A percentile compares a stretch with the other conserved stretches of the same genome.
Evolutionary conservation across 2,329 filamentous ascomycete species (phyloP).

Genomic region (Gnomoniopsis sp.): DNA sequence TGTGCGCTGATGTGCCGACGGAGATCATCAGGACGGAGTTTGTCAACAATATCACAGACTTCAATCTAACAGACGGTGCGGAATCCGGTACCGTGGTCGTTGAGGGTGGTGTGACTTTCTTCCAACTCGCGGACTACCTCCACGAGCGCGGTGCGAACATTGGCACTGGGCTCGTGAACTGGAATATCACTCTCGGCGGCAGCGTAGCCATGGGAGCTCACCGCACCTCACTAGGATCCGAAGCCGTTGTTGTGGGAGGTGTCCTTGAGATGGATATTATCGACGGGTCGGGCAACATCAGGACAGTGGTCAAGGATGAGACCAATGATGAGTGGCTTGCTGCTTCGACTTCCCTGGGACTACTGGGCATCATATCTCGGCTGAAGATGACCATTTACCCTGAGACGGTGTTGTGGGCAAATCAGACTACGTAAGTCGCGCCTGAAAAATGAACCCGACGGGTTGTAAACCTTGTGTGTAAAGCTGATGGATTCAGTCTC

Average conservation of each 20-base stretch:
- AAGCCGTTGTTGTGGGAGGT: constrained; percentile 47
- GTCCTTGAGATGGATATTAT: constrained; percentile 46
- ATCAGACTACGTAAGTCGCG: constrained; percentile 42
- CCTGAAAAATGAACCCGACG: neutral
- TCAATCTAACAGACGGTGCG: constrained; percentile 34
- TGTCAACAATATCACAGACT: constrained; percentile 62
- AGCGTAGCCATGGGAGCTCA: constrained; percentile 52
- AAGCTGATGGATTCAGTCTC: constrained; percentile 27
- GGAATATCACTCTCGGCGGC: constrained; percentile 50
- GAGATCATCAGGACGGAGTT: constrained; percentile 44
- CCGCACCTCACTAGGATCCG: constrained; percentile 43
- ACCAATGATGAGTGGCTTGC: constrained; percentile 46
- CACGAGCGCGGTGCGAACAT: constrained; percentile 43
- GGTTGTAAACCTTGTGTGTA: neutral
- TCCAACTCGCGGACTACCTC: constrained; percentile 47
- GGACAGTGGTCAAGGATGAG: constrained; percentile 38
- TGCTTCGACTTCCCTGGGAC: constrained; percentile 46
- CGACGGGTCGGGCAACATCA: constrained; percentile 42
- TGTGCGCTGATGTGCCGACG: constrained; percentile 47
- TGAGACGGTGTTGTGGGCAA: constrained; percentile 48
- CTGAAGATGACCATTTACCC: constrained; percentile 48
- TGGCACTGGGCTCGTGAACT: constrained; percentile 50
- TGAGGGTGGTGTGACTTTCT: constrained; percentile 49
- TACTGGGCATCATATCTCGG: constrained; percentile 44
- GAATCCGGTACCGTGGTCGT: constrained; percentile 42